Evolutionary conservation across 345 rosid genomes (phyloP).

Genomic region (Linum usitatissimum): DNA sequence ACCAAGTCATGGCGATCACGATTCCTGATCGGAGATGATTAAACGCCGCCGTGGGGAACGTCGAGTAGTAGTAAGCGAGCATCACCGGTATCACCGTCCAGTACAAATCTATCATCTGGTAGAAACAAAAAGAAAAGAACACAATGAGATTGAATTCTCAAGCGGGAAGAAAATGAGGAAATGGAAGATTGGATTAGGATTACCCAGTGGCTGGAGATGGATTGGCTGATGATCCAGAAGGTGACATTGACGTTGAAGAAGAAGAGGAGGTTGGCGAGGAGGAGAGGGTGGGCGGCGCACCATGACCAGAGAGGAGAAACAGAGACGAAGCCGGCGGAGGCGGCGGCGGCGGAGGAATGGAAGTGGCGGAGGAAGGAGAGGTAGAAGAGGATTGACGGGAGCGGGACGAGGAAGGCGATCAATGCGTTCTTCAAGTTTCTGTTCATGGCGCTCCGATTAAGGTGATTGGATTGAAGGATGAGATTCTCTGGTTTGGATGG

Average conservation of each 20-base stretch:
- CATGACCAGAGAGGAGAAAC: constrained; percentile 43
- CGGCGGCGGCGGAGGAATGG: constrained; percentile 10
- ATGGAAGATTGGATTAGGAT: background rate
- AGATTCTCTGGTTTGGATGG: background rate
- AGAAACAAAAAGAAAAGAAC: constrained; percentile 5
- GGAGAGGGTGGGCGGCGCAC: constrained; percentile 74
- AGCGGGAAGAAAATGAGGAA: background rate
- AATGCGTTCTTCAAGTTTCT: constrained; percentile 47
- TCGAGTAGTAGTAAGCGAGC: constrained; percentile 63
- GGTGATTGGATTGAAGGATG: background rate
- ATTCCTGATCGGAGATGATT: constrained; percentile 58
- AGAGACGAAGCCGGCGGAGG: background rate
- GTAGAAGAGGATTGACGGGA: constrained; percentile 66
- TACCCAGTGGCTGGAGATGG: constrained; percentile 88
- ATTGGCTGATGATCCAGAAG: constrained; percentile 74
- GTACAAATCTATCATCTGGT: constrained; percentile 86
- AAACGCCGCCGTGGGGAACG: constrained; percentile 55
- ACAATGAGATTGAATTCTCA: background rate
- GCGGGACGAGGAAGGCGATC: constrained; percentile 55
- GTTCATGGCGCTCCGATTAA: constrained; percentile 19
- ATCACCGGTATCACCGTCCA: constrained; percentile 90
- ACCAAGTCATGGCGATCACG: constrained; percentile 52
- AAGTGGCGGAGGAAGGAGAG: constrained; percentile 41
- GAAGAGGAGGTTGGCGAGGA: constrained; percentile 69
- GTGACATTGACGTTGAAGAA: constrained; percentile 83